phyloP scores from a whole-genome alignment of 805 yeast genomes.

The Soucietia sequanensis region DNA sequence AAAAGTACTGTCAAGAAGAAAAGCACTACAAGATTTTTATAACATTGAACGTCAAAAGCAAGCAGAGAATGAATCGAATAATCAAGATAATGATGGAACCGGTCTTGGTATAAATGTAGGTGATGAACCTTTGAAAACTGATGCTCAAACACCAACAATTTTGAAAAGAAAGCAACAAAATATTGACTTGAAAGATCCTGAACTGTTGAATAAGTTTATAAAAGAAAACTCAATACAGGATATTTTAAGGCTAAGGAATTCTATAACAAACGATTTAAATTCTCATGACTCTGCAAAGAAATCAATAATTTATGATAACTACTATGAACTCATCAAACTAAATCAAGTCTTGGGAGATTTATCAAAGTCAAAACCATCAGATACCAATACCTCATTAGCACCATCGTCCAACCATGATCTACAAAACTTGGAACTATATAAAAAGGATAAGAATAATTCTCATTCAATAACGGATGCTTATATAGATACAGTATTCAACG shows the following conservation, averaged over 20 bases:
- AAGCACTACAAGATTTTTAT: constrained; percentile 43
- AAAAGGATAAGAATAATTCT: too few species aligned
- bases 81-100: background rate
- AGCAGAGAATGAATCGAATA: constrained; percentile 2
- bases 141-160: background rate
- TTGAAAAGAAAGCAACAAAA: background rate
- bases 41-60: constrained; percentile 23
- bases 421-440: background rate
- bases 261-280: constrained; percentile 45
- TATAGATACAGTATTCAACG: constrained; percentile 20
- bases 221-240: constrained; percentile 24
- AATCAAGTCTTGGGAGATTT: constrained; percentile 48
- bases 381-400: background rate
- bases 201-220: constrained; percentile 18
- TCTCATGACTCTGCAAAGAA: constrained; percentile 61
- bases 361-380: constrained; percentile 10
- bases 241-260: constrained; percentile 29
- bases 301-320: constrained; percentile 71
- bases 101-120: too few species aligned
- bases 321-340: constrained; percentile 68
- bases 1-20: constrained; percentile 39
- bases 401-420: too few species aligned
- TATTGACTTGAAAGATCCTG: constrained; percentile 15
- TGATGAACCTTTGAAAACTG: too few species aligned
- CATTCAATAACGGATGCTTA: constrained; percentile 10